Evolutionary conservation across 1,139 yeast genomes (phyloP).

Genomic region (Lodderomyces parapsilosis): DNA sequence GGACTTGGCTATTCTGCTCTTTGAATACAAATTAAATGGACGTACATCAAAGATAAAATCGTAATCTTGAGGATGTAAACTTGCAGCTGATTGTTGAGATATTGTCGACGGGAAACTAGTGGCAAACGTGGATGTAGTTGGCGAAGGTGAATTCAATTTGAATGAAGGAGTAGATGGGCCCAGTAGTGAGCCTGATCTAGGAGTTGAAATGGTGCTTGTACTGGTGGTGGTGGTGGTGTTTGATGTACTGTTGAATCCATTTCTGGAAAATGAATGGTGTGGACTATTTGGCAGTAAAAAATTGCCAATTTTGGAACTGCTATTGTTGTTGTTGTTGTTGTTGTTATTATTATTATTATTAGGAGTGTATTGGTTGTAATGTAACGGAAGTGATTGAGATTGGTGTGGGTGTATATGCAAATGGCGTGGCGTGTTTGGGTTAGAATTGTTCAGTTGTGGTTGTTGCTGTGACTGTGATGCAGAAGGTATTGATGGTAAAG

Average conservation of each 20-base stretch:
- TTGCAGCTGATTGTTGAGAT: conserved; percentile 1
- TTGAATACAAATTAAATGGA: conserved; percentile 34
- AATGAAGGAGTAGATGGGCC: background rate
- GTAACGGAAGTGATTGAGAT: background rate
- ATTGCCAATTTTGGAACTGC: background rate
- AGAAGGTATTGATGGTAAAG: background rate
- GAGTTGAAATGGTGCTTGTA: background rate
- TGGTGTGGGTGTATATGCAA: background rate
- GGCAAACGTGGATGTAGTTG: conserved; percentile 11
- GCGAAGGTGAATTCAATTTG: conserved; percentile 10
- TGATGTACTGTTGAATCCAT: background rate
- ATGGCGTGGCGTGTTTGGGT: background rate
- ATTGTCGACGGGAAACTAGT: conserved; percentile 9
- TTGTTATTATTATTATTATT: background rate
- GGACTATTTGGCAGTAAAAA: conserved; percentile 2
- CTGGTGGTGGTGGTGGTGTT: background rate
- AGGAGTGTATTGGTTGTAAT: background rate
- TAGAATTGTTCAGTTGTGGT: background rate
- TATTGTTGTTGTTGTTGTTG: background rate
- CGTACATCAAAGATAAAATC: conserved; percentile 36
- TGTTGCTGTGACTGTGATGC: too few relatives aligned
- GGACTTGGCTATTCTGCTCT: conserved; percentile 27
- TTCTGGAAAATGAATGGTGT: background rate
- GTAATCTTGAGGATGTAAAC: conserved; percentile 3
- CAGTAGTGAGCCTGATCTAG: conserved; percentile 4